Conservation (phyloP, 1,284 basidiomycete species). For the Kalmanozyma brasiliensis region DNA sequence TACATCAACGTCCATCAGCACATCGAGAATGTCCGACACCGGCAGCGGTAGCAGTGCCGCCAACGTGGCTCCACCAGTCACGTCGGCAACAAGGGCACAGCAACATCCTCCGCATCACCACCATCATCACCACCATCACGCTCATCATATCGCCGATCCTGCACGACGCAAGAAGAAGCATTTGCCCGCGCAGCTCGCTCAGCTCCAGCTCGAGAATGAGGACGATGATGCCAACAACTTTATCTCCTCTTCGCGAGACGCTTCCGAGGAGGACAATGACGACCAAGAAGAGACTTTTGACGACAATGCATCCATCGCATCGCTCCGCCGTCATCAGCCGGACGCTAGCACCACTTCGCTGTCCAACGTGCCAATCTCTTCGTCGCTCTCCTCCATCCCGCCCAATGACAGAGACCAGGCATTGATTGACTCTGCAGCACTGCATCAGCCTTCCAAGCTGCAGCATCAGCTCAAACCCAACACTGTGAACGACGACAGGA, state of each 20-base stretch:
- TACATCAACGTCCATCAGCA: not conserved
- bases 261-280: conserved; percentile 56
- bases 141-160: conserved; percentile 48
- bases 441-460: conserved; percentile 43
- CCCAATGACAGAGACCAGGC: conserved; percentile 50
- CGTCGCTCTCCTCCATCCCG: conserved; percentile 42
- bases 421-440: conserved; percentile 42
- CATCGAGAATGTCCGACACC: conserved; percentile 6
- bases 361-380: conserved; percentile 36
- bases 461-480: conserved; percentile 33
- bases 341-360: conserved; percentile 27
- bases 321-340: conserved; percentile 42
- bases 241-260: conserved; percentile 52
- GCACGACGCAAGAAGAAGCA: conserved; percentile 54
- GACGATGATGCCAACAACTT: conserved; percentile 39
- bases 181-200: conserved; percentile 43
- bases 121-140: conserved; percentile 49
- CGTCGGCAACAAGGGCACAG: conserved; percentile 5
- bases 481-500: conserved; percentile 26
- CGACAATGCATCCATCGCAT: conserved; percentile 49
- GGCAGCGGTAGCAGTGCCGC: conserved; percentile 40
- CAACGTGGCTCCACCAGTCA: conserved; percentile 17
- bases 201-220: conserved; percentile 49
- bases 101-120: conserved; percentile 27
- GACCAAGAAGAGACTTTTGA: conserved; percentile 52